Evolutionary conservation across 75 land plant species (phyloP).

Genomic region (Chamaecyparis obtusa): DNA sequence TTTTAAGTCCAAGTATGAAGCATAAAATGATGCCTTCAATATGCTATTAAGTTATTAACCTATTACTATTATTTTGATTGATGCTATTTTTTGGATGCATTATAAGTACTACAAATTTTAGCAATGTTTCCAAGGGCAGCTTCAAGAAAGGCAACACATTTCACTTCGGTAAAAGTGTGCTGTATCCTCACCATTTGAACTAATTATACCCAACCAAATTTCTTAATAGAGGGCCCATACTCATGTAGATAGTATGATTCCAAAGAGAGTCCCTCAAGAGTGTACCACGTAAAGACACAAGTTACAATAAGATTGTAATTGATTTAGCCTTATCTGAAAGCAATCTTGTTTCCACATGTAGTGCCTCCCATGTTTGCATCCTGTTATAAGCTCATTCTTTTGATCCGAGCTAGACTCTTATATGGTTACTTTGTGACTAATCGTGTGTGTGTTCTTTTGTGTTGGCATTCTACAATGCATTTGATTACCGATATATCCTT

Average conservation of each 20-base stretch:
- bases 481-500: too few relatives aligned
- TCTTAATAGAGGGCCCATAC: background rate
- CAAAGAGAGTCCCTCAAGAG: background rate
- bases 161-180: background rate
- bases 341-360: background rate
- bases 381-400: too few relatives aligned
- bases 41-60: background rate
- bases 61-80: background rate
- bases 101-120: background rate
- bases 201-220: background rate
- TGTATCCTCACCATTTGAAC: background rate
- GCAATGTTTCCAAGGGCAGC: background rate
- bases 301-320: background rate
- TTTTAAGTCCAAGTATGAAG: conserved; percentile 10
- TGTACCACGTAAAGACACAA: background rate
- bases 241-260: background rate
- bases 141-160: background rate
- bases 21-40: conserved; percentile 52
- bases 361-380: too few relatives aligned
- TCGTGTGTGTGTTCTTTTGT: too few relatives aligned
- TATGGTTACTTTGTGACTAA: too few relatives aligned
- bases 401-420: too few relatives aligned
- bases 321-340: background rate
- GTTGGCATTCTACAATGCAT: too few relatives aligned
- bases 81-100: background rate